A percentile compares a stretch with the other conserved stretches of the same genome.
Evolutionary conservation across 345 rosid species (phyloP).

Genomic region (Heritiera littoralis): DNA sequence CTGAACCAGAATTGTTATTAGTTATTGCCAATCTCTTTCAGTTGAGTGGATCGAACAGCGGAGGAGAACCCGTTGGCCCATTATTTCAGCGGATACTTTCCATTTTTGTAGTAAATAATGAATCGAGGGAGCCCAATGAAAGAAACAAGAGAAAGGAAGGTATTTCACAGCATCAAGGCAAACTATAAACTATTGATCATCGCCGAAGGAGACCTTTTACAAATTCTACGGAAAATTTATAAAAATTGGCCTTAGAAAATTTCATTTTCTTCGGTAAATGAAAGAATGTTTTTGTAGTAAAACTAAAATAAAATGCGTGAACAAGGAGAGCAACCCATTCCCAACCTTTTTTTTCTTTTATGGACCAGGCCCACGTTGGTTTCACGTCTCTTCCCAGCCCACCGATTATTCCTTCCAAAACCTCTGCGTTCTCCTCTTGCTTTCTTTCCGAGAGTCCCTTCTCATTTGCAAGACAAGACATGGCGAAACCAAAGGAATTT

Average conservation of each 20-base stretch:
- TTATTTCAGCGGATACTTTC: background rate
- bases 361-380: background rate
- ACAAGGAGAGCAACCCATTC: background rate
- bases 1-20: background rate
- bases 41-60: slow-evolving; percentile 3
- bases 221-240: no score
- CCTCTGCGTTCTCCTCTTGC: slow-evolving; percentile 1
- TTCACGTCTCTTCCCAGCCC: slow-evolving; percentile 1
- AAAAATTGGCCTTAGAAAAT: no score
- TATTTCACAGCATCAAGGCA: background rate
- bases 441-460: background rate
- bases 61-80: background rate
- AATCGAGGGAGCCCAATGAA: background rate
- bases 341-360: background rate
- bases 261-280: no score
- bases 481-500: background rate
- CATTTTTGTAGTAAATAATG: background rate
- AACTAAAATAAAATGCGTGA: background rate
- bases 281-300: background rate
- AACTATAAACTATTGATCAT: background rate
- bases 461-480: background rate
- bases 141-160: background rate
- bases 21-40: slow-evolving; percentile 6
- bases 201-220: background rate
- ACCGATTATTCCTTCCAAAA: background rate